These are phyloP conservation scores for Capsella rubella DNA, from an alignment of 441 rosid species.

Conservation along the genomic window DNA sequence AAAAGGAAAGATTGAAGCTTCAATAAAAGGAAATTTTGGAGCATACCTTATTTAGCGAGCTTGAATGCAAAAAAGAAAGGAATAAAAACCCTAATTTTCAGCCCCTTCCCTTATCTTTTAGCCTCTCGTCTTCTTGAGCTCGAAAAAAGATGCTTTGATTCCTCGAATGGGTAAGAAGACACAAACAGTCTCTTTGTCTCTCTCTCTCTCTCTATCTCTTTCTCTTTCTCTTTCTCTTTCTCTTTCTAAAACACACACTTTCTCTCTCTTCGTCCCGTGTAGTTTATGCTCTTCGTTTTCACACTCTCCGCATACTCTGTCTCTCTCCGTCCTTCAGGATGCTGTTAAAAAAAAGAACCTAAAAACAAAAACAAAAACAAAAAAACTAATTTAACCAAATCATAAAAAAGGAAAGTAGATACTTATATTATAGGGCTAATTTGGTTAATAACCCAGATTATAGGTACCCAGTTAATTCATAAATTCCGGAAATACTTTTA, in stretches of 20 bases:
- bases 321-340: conserved; percentile 45
- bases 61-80: conserved; percentile 14
- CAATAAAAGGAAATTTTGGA: neutral
- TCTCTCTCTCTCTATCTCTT: conserved; percentile 22
- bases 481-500: conserved; percentile 1
- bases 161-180: conserved; percentile 54
- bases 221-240: conserved; percentile 26
- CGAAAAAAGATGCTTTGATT: conserved; percentile 63
- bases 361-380: neutral
- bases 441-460: conserved; percentile 3
- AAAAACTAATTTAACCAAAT: neutral
- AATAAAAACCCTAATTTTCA: conserved; percentile 39
- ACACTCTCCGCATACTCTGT: conserved; percentile 46
- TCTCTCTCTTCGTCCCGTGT: conserved; percentile 46
- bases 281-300: conserved; percentile 51
- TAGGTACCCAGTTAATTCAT: conserved; percentile 10
- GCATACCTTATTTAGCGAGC: conserved; percentile 39
- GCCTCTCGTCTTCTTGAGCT: conserved; percentile 41
- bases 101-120: conserved; percentile 23
- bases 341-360: conserved; percentile 28
- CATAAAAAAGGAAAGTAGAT: neutral
- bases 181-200: conserved; percentile 40
- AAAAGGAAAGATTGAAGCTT: conserved; percentile 23
- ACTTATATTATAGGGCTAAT: conserved; percentile 11
- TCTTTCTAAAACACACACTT: conserved; percentile 22